Evolutionary conservation across 1,284 basidiomycete species (phyloP), one percentile per base, ranked within the genome.

Genomic region (Puccinia hordei): DNA sequence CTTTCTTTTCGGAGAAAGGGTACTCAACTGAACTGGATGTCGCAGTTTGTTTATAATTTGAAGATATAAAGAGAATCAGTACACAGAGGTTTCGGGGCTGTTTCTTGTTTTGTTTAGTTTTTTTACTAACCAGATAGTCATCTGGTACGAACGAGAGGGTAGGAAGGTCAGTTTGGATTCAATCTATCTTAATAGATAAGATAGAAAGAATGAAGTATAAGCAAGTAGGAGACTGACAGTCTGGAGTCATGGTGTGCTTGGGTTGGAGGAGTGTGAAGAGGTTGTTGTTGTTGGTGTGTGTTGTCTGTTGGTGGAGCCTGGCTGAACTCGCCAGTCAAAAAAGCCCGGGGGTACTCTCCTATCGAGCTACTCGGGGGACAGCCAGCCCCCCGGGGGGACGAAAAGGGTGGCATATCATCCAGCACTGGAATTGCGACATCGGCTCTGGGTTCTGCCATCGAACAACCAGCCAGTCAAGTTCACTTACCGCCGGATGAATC

Each of bases 401-500:
- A n/a, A n/a, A n/a, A n/a, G n/a, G n/a, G n/a, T n/a, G n/a, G n/a
- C n/a, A n/a, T n/a, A n/a, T n/a, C n/a, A n/a, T n/a, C n/a, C n/a
- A n/a, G n/a, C n/a, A n/a, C n/a, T n/a, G n/a, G n/a, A n/a, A n/a
- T n/a, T n/a, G n/a, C n/a, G n/a, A n/a, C n/a, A n/a, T n/a, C n/a
- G n/a, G n/a, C n/a, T n/a, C n/a, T n/a, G n/a, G n/a, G n/a, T n/a
- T n/a, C n/a, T n/a, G n/a, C n/a, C n/a, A n/a, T n/a, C n/a, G n/a
- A n/a, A n/a, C 46, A 49, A 15, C 46, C 46, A 49, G 38, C 46
- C 46, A 49, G 46, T 3, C 46, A 49, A 41, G 46, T 15, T 17
- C 46, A 13, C 46, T 49, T 59, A 2, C 15, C 8, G 27, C 57
- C 33, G 59, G 44, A 79, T 79, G 77, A 79, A 79, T 59, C 33